phyloP scores from a whole-genome alignment of 768 basidiomycete genomes.

The Boletus rex-veris region DNA sequence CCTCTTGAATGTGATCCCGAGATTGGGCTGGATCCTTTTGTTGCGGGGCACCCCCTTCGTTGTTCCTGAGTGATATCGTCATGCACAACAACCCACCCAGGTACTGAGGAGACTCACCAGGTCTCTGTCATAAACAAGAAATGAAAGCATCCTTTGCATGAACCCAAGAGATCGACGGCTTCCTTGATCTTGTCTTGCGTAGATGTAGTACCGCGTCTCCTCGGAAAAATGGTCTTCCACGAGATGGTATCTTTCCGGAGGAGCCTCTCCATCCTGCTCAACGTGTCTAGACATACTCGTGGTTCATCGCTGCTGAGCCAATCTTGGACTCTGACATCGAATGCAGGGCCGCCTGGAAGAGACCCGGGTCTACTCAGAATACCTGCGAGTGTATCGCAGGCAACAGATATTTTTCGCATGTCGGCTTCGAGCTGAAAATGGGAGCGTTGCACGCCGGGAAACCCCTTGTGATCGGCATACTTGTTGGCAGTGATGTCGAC shows the following conservation, averaged over 20 bases:
- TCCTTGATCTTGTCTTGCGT: neutral
- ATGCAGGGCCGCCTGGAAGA: neutral
- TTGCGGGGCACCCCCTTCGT: neutral
- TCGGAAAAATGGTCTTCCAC: neutral
- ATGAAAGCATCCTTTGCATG: neutral
- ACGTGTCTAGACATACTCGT: neutral
- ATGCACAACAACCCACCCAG: too few relatives aligned
- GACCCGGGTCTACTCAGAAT: neutral
- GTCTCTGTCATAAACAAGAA: neutral
- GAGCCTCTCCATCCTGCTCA: neutral
- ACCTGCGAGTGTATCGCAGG: neutral
- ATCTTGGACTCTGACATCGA: constrained; percentile 1
- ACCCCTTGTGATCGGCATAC: neutral
- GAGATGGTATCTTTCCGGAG: neutral
- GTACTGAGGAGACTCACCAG: neutral
- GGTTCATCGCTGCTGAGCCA: constrained; percentile 2
- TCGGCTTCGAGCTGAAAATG: constrained; percentile 7
- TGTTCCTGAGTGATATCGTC: neutral
- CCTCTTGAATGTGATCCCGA: neutral
- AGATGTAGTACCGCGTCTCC: neutral
- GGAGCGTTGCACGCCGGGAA: neutral
- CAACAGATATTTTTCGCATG: constrained; percentile 6
- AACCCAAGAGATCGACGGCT: constrained; percentile 1
- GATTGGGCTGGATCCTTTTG: neutral
- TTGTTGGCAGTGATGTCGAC: neutral